phyloP scores from a whole-genome alignment of 2,329 filamentous ascomycete genomes.

The Fusarium graminum region DNA sequence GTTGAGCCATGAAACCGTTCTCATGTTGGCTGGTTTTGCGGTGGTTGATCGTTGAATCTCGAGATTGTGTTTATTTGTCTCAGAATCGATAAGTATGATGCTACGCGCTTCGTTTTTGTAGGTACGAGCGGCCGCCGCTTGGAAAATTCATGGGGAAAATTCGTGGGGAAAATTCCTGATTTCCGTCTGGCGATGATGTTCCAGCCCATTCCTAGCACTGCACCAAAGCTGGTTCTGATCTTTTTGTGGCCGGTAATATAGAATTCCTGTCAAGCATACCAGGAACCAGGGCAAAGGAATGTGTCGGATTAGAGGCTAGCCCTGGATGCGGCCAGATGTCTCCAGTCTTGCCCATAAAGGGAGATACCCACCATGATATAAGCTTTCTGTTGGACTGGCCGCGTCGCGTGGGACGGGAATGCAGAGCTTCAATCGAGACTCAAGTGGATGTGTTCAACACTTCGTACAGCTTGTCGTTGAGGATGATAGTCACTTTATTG shows the following conservation, averaged over 20 bases:
- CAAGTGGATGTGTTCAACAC: too few relatives aligned
- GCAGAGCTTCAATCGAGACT: neutral
- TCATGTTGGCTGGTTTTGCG: neutral
- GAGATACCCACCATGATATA: neutral
- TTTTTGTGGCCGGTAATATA: neutral
- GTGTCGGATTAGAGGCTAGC: neutral
- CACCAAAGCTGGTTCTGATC: neutral
- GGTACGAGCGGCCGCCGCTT: too few relatives aligned
- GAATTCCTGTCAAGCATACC: neutral
- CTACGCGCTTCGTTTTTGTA: neutral
- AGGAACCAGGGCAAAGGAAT: neutral
- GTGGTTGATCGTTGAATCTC: accelerated
- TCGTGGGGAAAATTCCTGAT: neutral
- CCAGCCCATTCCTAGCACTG: neutral
- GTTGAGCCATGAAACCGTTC: accelerated
- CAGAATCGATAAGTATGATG: neutral
- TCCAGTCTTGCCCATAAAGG: neutral
- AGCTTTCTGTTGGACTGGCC: neutral
- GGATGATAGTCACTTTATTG: too few relatives aligned
- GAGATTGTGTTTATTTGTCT: accelerated
- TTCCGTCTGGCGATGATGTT: neutral
- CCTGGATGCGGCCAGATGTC: neutral
- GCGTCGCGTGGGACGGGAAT: neutral
- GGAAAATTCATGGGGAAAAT: neutral
- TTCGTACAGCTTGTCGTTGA: too few relatives aligned